Evolutionary conservation across 495 filamentous ascomycete genomes (phyloP).

Genomic region (Neurospora sp.): DNA sequence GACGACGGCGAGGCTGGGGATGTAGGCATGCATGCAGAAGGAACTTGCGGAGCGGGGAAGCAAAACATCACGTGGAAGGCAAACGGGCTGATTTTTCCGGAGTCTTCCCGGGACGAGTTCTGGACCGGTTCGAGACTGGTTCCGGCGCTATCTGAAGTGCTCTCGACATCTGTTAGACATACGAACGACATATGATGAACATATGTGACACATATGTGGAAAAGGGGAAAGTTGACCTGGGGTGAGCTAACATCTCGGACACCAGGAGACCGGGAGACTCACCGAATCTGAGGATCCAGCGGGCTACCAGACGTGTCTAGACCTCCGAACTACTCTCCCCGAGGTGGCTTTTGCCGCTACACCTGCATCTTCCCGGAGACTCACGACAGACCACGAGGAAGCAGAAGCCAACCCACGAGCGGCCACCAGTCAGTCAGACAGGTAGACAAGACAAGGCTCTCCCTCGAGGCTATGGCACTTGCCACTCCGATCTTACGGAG

Average conservation of each 20-base stretch:
- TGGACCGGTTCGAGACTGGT: too few relatives aligned
- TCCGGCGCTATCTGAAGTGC: background rate
- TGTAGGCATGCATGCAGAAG: background rate
- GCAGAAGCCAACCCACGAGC: background rate
- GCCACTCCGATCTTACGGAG: too few relatives aligned
- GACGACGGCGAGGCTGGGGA: background rate
- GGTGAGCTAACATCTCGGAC: background rate
- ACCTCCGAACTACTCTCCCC: background rate
- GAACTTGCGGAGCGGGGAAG: background rate
- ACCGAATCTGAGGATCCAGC: background rate
- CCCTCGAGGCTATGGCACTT: too few relatives aligned
- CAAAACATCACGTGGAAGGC: background rate
- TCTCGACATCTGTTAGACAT: too few relatives aligned
- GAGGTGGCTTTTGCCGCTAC: background rate
- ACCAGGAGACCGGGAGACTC: background rate
- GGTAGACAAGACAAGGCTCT: too few relatives aligned
- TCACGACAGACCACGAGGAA: background rate
- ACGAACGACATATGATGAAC: background rate
- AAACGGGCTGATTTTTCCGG: background rate
- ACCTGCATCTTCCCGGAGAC: background rate
- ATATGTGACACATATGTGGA: background rate
- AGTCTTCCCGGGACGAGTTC: background rate
- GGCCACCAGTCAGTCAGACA: background rate
- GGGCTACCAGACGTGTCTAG: background rate
- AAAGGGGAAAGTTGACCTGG: background rate